phyloP scores from a whole-genome alignment of 768 basidiomycete genomes.

The Trametes sanguinea region DNA sequence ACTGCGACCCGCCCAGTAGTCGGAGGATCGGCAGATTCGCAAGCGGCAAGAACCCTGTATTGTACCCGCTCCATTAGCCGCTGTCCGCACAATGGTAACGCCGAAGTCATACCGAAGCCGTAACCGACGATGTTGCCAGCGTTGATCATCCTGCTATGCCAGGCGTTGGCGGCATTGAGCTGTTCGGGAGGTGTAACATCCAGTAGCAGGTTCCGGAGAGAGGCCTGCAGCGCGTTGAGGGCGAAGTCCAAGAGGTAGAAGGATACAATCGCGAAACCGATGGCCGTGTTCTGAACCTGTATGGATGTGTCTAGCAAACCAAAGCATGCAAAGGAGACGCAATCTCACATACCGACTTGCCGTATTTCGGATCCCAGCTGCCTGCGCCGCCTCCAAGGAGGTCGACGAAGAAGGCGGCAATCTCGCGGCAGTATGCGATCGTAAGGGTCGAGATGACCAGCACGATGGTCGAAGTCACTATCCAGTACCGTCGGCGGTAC shows the following conservation, averaged over 20 bases:
- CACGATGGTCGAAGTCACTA: conserved; percentile 81
- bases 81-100: not conserved
- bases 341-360: conserved; percentile 50
- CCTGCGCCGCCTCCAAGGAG: conserved; percentile 72
- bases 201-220: conserved; percentile 88
- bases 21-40: conserved; percentile 73
- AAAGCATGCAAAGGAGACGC: not conserved
- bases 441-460: conserved; percentile 76
- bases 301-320: not conserved
- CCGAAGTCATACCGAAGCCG: conserved; percentile 67
- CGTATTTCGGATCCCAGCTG: conserved; percentile 83
- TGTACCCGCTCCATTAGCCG: not conserved
- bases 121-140: conserved; percentile 97
- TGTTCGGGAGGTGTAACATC: conserved; percentile 89
- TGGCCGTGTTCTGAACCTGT: conserved; percentile 70
- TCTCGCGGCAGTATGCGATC: conserved; percentile 79
- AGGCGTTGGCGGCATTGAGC: conserved; percentile 92
- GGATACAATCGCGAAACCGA: conserved; percentile 81
- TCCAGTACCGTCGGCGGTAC: conserved; percentile 91
- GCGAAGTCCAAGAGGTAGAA: conserved; percentile 97
- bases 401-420: conserved; percentile 78
- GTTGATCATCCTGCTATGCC: conserved; percentile 96
- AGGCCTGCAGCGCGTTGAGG: conserved; percentile 94
- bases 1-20: conserved; percentile 87
- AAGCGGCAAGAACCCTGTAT: conserved; percentile 84